These are phyloP conservation scores for Talaromyces sp. DNA, from an alignment of 2,329 filamentous ascomycete species.

Conservation along the genomic window DNA sequence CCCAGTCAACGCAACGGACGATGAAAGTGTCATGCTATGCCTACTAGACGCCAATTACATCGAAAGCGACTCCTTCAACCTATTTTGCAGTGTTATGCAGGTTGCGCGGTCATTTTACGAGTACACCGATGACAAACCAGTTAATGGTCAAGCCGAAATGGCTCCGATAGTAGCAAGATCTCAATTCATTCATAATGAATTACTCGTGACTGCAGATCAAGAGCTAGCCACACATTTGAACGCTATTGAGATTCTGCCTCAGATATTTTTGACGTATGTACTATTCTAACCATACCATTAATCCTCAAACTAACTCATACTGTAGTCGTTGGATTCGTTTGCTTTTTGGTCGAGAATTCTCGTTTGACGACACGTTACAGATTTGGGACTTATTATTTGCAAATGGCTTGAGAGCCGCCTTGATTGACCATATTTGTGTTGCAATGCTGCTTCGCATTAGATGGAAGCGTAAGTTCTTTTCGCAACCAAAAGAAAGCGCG, in stretches of 20 bases:
- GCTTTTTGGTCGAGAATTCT: conserved; percentile 88
- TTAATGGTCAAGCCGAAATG: conserved; percentile 46
- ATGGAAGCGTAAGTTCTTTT: conserved; percentile 67
- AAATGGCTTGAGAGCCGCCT: conserved; percentile 71
- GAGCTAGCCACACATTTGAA: conserved; percentile 77
- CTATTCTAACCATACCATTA: background rate
- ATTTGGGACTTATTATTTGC: conserved; percentile 93
- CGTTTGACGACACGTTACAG: conserved; percentile 75
- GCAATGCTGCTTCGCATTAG: conserved; percentile 89
- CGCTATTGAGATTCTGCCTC: conserved; percentile 83
- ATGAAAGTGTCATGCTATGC: conserved; percentile 57
- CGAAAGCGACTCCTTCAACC: conserved; percentile 84
- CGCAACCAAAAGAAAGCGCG: background rate
- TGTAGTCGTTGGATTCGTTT: conserved; percentile 85
- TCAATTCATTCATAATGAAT: conserved; percentile 78
- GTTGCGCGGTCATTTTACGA: conserved; percentile 84
- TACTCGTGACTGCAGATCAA: conserved; percentile 75
- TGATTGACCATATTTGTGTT: conserved; percentile 88
- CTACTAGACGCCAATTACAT: conserved; percentile 70
- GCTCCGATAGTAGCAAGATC: conserved; percentile 82
- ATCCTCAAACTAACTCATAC: conserved; percentile 17
- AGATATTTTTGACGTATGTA: conserved; percentile 87
- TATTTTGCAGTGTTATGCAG: conserved; percentile 87
- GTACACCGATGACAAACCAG: conserved; percentile 50
- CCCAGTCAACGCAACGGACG: conserved; percentile 29